Evolutionary conservation across 2,329 filamentous ascomycete genomes (phyloP).

Genomic region (Claviceps sp.): DNA sequence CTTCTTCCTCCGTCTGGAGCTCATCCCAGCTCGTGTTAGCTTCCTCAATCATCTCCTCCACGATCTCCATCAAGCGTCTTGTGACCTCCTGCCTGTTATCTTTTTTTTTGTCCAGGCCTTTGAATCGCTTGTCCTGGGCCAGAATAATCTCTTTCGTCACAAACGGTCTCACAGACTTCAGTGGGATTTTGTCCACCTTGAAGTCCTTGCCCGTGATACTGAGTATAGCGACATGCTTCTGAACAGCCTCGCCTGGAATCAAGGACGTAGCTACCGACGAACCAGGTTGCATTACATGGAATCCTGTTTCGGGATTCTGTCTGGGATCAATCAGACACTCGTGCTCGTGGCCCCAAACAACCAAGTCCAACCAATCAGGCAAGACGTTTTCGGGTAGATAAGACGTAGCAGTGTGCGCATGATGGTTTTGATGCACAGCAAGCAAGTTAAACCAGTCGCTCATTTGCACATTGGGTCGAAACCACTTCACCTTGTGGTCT

Average conservation of each 20-base stretch:
- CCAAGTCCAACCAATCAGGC: constrained; percentile 78
- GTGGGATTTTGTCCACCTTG: constrained; percentile 61
- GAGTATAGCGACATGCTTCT: constrained; percentile 82
- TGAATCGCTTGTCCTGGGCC: constrained; percentile 61
- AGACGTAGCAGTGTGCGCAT: constrained; percentile 81
- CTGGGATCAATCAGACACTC: constrained; percentile 83
- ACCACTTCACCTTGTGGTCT: constrained; percentile 90
- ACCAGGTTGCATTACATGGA: constrained; percentile 93
- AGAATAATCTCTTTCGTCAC: constrained; percentile 73
- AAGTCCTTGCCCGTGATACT: constrained; percentile 76
- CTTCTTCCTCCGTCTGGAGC: constrained; percentile 53
- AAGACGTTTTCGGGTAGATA: constrained; percentile 90
- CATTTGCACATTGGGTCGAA: constrained; percentile 64
- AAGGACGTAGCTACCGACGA: constrained; percentile 93
- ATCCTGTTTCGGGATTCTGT: constrained; percentile 74
- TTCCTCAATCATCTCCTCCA: constrained; percentile 77
- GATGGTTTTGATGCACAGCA: constrained; percentile 91
- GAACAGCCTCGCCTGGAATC: constrained; percentile 74
- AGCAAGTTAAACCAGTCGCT: constrained; percentile 93
- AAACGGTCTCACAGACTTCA: constrained; percentile 86
- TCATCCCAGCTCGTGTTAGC: constrained; percentile 71
- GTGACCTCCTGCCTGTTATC: constrained; percentile 78
- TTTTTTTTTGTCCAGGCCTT: constrained; percentile 63
- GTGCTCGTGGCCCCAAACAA: constrained; percentile 96
- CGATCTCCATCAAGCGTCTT: constrained; percentile 57